Base-by-base conservation (phyloP, 108 stramenopile genomes). In the Skeletonema grethae region DNA sequence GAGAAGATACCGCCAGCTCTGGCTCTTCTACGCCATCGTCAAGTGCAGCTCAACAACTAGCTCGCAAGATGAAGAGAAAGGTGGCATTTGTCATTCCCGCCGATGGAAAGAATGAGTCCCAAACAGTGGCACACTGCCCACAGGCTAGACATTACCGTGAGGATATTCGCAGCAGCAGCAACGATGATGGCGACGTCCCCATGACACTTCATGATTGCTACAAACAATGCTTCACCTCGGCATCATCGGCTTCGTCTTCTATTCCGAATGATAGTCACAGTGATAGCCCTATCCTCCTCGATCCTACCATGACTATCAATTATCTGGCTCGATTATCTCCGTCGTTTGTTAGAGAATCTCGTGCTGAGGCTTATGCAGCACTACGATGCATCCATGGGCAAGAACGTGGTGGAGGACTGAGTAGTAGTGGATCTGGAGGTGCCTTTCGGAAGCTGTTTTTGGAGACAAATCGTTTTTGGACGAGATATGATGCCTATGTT, bases 291-390 rank as follows among this genome's bases (percentile, higher is more conserved):
- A 85, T 92, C 16, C 75, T 95, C 45, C 69, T 95, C 57, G 91
- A 95, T 84, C 80, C 89, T 3, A 80, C 94, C n/a, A 87, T 92
- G 89, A 83, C 83, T 0, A 75, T 84, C 57, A 95, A 95, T 70
- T 92, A 87, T 65, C 70, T 92, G 18, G 91, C 91, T 15, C 71
- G 82, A n/a, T 70, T 91, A 1, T 92, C 94, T 3, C 89, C 90
- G 7, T 83, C 86, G 28, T 92, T 85, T 60, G 88, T 85, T 50
- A 71, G 83, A 16, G 69, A 80, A 22, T 64, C 89, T 4, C 86
- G 84, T 57, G 67, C 62, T 30, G 86, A 95, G 71, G 88, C 94
- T 7, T 72, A 79, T 46, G 56, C 59, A 20, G 67, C 82, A 60
- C 32, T 70, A 29, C 31, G 38, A 22, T 61, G 34, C 32, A 70